Conservation (phyloP, 495 filamentous ascomycete genomes). For the Penicillium taxi region DNA sequence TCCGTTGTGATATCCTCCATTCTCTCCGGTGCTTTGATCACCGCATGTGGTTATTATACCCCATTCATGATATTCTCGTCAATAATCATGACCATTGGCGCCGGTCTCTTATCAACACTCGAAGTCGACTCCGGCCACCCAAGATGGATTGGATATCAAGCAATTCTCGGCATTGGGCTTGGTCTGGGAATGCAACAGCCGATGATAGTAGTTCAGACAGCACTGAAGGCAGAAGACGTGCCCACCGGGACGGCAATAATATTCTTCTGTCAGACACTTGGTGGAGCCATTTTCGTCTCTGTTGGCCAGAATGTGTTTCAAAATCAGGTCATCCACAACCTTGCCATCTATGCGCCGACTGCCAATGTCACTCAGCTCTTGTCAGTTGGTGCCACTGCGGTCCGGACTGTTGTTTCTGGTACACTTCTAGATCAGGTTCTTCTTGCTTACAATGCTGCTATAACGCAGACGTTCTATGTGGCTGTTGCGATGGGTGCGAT, state of each 20-base stretch:
- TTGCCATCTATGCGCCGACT: slow-evolving; percentile 43
- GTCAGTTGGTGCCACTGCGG: slow-evolving; percentile 57
- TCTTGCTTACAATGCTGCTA: slow-evolving; percentile 60
- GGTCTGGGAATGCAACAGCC: slow-evolving; percentile 63
- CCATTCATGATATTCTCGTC: slow-evolving; percentile 61
- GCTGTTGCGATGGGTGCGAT: slow-evolving; percentile 54
- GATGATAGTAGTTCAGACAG: slow-evolving; percentile 62
- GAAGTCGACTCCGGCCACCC: slow-evolving; percentile 41
- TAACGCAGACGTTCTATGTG: slow-evolving; percentile 63
- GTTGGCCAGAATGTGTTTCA: slow-evolving; percentile 73
- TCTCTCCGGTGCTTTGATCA: slow-evolving; percentile 52
- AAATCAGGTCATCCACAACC: slow-evolving; percentile 55
- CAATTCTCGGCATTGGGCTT: slow-evolving; percentile 59
- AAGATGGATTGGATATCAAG: slow-evolving; percentile 74
- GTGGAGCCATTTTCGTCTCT: slow-evolving; percentile 65
- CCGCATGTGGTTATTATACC: slow-evolving; percentile 63
- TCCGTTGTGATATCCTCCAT: slow-evolving; percentile 53
- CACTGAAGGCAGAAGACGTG: slow-evolving; percentile 52
- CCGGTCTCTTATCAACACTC: slow-evolving; percentile 62
- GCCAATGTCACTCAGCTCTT: slow-evolving; percentile 45
- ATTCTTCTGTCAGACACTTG: slow-evolving; percentile 64
- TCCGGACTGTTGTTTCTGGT: slow-evolving; percentile 42
- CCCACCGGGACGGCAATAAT: slow-evolving; percentile 59
- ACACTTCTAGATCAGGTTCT: slow-evolving; percentile 48
- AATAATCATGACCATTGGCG: slow-evolving; percentile 55